Percentiles rank a stretch among this genome's conserved stretches.
Conservation (phyloP, 768 basidiomycete genomes). For the Amanita pseudoporphyria region DNA sequence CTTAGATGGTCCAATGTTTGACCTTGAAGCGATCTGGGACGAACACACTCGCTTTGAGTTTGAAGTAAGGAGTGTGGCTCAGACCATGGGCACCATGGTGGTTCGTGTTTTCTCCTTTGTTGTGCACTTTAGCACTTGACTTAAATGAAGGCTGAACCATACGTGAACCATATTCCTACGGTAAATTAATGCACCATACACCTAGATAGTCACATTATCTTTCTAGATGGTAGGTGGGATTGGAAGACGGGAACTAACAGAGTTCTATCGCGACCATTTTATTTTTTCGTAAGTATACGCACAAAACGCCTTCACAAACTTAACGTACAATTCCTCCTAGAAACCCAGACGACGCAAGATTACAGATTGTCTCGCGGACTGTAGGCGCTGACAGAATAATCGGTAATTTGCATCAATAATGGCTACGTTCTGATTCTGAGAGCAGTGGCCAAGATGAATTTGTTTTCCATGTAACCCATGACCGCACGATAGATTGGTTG, state of each 20-base stretch:
- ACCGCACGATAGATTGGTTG: constrained; percentile 34
- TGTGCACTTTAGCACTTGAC: background rate
- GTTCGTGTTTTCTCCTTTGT: constrained; percentile 19
- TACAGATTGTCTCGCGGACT: constrained; percentile 41
- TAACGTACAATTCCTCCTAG: constrained; percentile 14
- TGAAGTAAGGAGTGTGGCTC: constrained; percentile 35
- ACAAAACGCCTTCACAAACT: background rate
- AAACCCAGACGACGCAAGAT: constrained; percentile 35
- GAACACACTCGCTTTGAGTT: constrained; percentile 51
- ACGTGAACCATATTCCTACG: constrained; percentile 52
- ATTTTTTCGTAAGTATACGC: constrained; percentile 32
- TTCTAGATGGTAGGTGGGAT: constrained; percentile 46
- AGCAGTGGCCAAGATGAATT: constrained; percentile 33
- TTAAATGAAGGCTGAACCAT: constrained; percentile 36
- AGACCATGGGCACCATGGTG: constrained; percentile 50
- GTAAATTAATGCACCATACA: constrained; percentile 21
- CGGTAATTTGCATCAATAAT: constrained; percentile 20
- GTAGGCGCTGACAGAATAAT: constrained; percentile 41
- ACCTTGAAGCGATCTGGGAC: constrained; percentile 53
- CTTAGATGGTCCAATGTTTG: constrained; percentile 42
- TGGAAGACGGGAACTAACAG: constrained; percentile 37
- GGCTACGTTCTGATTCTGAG: background rate
- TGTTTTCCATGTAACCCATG: constrained; percentile 36
- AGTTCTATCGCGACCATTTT: constrained; percentile 49
- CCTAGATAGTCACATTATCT: background rate